Percentiles rank a stretch among this genome's conserved stretches.
Conservation (phyloP, 1,139 yeast species). For the Pichia sp. region DNA sequence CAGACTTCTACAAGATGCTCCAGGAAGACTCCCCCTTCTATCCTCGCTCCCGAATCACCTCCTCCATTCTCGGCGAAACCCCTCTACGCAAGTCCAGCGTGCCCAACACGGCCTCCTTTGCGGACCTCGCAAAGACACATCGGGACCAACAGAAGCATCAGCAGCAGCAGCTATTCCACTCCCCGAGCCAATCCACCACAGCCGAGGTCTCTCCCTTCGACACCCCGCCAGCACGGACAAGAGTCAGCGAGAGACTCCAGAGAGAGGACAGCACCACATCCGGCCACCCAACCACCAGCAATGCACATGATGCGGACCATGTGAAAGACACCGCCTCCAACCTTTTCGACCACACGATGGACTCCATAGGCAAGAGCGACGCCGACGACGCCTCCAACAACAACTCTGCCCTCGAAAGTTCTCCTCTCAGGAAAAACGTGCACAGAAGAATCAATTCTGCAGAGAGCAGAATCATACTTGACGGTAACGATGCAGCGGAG, state of each 20-base stretch:
- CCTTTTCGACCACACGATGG: not conserved
- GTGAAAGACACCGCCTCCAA: not conserved
- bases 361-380: not conserved
- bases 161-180: not conserved
- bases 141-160: too few species aligned
- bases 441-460: constrained; percentile 12
- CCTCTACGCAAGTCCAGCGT: not conserved
- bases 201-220: constrained; percentile 23
- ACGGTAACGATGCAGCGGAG: constrained; percentile 14
- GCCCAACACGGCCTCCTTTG: not conserved
- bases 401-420: not conserved
- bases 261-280: not conserved
- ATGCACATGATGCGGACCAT: not conserved
- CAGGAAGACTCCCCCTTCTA: constrained; percentile 16
- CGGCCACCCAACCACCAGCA: not conserved
- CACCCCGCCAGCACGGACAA: constrained; percentile 23
- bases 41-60: constrained; percentile 11
- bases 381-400: not conserved
- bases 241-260: not conserved
- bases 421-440: not conserved
- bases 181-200: not conserved
- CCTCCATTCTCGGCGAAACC: not conserved
- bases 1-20: constrained; percentile 11
- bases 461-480: constrained; percentile 9
- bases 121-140: not conserved